A percentile compares a stretch with the other conserved stretches of the same genome.
These are phyloP conservation scores for Aaosphaeria pasadenensis DNA, from an alignment of 2,329 filamentous ascomycete genomes.

Conservation along the genomic window DNA sequence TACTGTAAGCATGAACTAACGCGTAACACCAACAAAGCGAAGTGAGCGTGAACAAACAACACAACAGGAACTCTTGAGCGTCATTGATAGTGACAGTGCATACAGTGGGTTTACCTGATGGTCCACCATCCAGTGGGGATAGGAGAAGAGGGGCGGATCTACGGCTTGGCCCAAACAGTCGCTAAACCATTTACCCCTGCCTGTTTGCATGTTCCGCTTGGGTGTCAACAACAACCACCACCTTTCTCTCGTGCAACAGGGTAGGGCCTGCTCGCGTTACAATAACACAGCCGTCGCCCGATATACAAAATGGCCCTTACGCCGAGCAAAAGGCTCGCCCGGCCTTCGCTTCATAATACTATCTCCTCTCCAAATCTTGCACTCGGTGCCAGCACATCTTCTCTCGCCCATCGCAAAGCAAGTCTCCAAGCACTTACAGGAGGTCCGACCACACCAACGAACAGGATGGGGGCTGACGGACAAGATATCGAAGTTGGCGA, in stretches of 20 bases:
- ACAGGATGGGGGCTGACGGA: slow-evolving; percentile 45
- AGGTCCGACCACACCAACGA: slow-evolving; percentile 38
- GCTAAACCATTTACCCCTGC: too few species aligned
- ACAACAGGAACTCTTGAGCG: too few species aligned
- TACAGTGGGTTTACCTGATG: too few species aligned
- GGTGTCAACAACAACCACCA: too few species aligned
- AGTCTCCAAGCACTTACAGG: slow-evolving; percentile 68
- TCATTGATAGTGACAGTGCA: too few species aligned
- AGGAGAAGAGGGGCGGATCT: too few species aligned
- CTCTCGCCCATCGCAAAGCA: slow-evolving; percentile 62
- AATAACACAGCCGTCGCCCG: slow-evolving; percentile 11
- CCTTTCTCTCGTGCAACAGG: neutral
- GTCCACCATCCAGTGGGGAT: too few species aligned
- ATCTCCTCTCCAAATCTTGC: slow-evolving; percentile 44
- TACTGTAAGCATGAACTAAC: too few species aligned
- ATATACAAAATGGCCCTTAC: slow-evolving; percentile 38
- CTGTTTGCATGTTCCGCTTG: too few species aligned
- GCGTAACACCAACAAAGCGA: too few species aligned
- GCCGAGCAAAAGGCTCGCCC: slow-evolving; percentile 40
- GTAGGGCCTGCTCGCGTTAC: neutral
- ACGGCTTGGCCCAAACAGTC: too few species aligned
- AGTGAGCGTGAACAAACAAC: too few species aligned
- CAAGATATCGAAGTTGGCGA: slow-evolving; percentile 72
- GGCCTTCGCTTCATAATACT: slow-evolving; percentile 40
- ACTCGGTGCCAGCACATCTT: slow-evolving; percentile 41